Evolutionary conservation across 2,329 filamentous ascomycete species (phyloP), one percentile per base, ranked within the genome.

Genomic region (Tolypocladium ovalisporum): DNA sequence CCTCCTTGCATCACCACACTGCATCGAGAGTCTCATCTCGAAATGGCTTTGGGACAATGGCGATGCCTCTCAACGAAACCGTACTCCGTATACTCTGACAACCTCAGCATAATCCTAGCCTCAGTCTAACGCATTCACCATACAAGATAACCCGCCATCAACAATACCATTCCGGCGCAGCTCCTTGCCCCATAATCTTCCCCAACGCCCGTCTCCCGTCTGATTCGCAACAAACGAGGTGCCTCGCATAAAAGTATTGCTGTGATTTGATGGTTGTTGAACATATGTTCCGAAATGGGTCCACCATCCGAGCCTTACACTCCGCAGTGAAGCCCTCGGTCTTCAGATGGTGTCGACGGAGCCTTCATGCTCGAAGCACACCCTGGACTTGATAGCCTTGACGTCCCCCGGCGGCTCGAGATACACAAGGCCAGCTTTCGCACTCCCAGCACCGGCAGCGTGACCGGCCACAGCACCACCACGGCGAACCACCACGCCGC

Each of bases 381-480:
- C 5, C n/a, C 17, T 7, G 29, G 29, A 29, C 47, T n/a, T 12
- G 19, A 29, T 19, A 2, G 39, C 36, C 77, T 76, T 68, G 64
- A 76, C 59, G 74, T 79, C 62, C 71, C 81, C 35, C 71, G 71
- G n/a, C 77, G 72, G 55, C 66, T 54, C 59, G 17, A 71, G 8
- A 75, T 74, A 1, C 74, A 91, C 54, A 81, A 86, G 70, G 74
- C 83, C 55, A 88, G 89, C 73, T 93, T 94, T 75, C 81, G 95
- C 34, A 78, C 85, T 65, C 87, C 85, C 62, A 81, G 85, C 64
- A 92, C 88, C 0, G 76, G 75, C 54, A 83, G 76, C 63, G 90
- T 93, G 64, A 76, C 77, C 4, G 84, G 85, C 58, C 70, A 72
- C n/a, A 66, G 57, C 40, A 70, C 42, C 27, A 71, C 27, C 1